Conservation (phyloP, 2,329 filamentous ascomycete genomes). For the Anthostomella pinea region DNA sequence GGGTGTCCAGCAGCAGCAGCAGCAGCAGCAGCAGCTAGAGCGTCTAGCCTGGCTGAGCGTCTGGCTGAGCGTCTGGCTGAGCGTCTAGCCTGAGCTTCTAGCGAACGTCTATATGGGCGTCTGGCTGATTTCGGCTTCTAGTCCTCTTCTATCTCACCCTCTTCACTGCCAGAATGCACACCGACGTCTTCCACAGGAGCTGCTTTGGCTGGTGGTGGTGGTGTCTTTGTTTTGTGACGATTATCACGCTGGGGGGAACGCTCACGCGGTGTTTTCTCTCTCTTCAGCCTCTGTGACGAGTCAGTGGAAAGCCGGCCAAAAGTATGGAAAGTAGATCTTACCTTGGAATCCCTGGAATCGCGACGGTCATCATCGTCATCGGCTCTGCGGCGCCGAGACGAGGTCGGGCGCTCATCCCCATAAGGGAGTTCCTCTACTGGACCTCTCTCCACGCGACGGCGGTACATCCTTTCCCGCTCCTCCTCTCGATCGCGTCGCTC, state of each 20-base stretch:
- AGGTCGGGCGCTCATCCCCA: conserved; percentile 67
- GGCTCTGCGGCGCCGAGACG: conserved; percentile 70
- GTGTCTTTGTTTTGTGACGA: conserved; percentile 56
- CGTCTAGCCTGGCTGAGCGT: too few species aligned
- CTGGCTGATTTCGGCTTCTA: conserved; percentile 30
- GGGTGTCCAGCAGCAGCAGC: too few species aligned
- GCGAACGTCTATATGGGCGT: neutral
- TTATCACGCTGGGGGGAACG: conserved; percentile 58
- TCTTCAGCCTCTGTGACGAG: conserved; percentile 49
- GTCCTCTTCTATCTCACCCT: conserved; percentile 94
- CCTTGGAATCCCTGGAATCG: conserved; percentile 67
- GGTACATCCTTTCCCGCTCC: conserved; percentile 84
- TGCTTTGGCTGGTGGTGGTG: conserved; percentile 42
- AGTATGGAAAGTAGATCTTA: conserved; percentile 29
- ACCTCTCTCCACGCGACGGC: conserved; percentile 66
- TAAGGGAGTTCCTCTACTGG: conserved; percentile 89
- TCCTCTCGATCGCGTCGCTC: conserved; percentile 86
- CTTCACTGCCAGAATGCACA: conserved; percentile 85
- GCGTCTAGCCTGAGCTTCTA: too few species aligned
- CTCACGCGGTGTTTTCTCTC: conserved; percentile 59
- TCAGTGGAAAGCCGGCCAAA: conserved; percentile 26
- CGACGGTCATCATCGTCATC: conserved; percentile 72
- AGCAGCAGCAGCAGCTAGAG: too few species aligned
- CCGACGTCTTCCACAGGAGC: conserved; percentile 60
- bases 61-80: too few species aligned